phyloP scores from a whole-genome alignment of 345 rosid genomes.

The Leavenworthia alabamica region DNA sequence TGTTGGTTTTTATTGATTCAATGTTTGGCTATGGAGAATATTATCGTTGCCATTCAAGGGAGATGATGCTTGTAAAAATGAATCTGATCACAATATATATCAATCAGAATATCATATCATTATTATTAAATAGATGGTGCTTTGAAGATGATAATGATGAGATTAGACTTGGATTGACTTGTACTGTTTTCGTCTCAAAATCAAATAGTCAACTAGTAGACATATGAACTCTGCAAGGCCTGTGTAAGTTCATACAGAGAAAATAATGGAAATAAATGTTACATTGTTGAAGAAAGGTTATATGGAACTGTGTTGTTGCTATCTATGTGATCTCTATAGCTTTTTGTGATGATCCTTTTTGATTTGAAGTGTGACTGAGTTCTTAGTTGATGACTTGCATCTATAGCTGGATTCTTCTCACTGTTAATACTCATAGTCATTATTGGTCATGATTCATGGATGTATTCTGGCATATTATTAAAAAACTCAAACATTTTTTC shows the following conservation, averaged over 20 bases:
- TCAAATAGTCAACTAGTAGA: background rate
- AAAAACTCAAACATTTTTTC: background rate
- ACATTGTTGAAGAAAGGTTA: background rate
- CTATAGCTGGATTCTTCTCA: background rate
- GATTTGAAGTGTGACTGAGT: background rate
- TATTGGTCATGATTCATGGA: background rate
- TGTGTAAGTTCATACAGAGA: background rate
- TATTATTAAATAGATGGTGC: background rate
- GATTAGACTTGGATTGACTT: background rate
- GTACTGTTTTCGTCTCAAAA: background rate
- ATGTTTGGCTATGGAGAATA: background rate
- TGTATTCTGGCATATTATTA: background rate
- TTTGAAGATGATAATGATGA: background rate
- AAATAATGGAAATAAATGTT: background rate
- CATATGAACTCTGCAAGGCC: background rate
- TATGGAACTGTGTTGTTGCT: background rate
- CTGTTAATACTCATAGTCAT: background rate
- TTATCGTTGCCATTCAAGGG: background rate
- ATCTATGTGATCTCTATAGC: background rate
- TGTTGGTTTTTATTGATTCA: conserved; percentile 1
- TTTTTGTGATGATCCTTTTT: background rate
- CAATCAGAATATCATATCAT: background rate
- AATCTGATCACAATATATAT: background rate
- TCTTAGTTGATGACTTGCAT: background rate
- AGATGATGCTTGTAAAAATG: background rate